Evolutionary conservation across 345 rosid species (phyloP), one percentile per base, ranked within the genome.

Genomic region (Excoecaria agallocha): DNA sequence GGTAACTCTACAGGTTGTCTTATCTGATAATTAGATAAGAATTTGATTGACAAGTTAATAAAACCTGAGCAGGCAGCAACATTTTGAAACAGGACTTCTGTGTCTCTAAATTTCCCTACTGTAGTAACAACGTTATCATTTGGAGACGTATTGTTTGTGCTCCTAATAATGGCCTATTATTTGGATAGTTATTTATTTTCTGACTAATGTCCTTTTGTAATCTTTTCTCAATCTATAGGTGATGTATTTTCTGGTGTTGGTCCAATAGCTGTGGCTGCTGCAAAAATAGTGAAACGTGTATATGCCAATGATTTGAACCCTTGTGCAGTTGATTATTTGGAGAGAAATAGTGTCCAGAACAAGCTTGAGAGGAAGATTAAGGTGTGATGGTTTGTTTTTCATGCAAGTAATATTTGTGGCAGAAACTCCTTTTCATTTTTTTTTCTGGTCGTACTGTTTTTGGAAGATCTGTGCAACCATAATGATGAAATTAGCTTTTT

Each of bases 251-350:
- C 89, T 50, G 91, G 97, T 58, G 93, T 89, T 65, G 96, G 98
- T 73, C 97, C 97, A 38, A 85, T 94, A 69, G 87, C 94, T 71
- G 75, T 92, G 76, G 81, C 96, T 76, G 95, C 97, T 10, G 94
- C 96, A 69, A 90, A 81, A 90, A 83, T 86, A 76, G 97, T 92
- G 49, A 92, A 87, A 71, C 87, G 91, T 66, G 96, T 90, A 17
- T 89, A 85, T 71, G 97, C 98, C 79, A 94, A 94, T 86, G 96
- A 94, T 81, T 84, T 94, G 85, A 94, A 92, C 75, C 97, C 97
- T 54, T 73, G 68, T 69, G 98, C 96, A 10, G 85, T 94, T 66
- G 92, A 94, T 64, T 90, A 87, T 77, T 75, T 94, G 83, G 92
- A 85, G 74, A 90, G 85, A 77, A 92, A 92, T 76, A 81, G 85